Evolutionary conservation across 2,329 filamentous ascomycete genomes (phyloP).

Genomic region (Colletotrichum liaoningense): DNA sequence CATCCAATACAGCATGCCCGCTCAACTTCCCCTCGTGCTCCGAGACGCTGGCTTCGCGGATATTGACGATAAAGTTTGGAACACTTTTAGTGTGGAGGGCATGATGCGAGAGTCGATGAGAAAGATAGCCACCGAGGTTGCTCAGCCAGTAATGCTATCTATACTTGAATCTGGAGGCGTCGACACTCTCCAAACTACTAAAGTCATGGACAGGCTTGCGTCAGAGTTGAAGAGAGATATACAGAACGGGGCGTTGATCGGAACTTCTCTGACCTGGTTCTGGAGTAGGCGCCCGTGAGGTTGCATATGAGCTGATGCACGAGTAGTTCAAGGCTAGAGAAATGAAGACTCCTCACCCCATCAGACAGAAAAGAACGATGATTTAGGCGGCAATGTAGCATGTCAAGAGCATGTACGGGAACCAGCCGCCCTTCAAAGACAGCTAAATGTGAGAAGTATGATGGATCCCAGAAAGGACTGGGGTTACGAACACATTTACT

Average conservation of each 20-base stretch:
- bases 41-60: slow-evolving; percentile 1
- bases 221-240: neutral
- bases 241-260: neutral
- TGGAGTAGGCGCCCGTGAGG: slow-evolving; percentile 12
- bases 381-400: too few relatives aligned
- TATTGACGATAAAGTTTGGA: slow-evolving; percentile 7
- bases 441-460: too few relatives aligned
- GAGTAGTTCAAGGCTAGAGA: too few relatives aligned
- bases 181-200: neutral
- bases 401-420: too few relatives aligned
- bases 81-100: slow-evolving; percentile 5
- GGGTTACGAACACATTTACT: too few relatives aligned
- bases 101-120: slow-evolving; percentile 9
- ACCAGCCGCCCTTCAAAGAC: too few relatives aligned
- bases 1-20: slow-evolving; percentile 3
- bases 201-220: slow-evolving; percentile 9
- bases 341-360: too few relatives aligned
- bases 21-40: neutral
- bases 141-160: neutral
- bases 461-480: too few relatives aligned
- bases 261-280: slow-evolving; percentile 2
- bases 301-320: neutral
- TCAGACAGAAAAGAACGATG: rapidly evolving
- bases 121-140: neutral
- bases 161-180: slow-evolving; percentile 2